Evolutionary conservation across 2,329 filamentous ascomycete genomes (phyloP).

Genomic region (Dothideomycetes sp.): DNA sequence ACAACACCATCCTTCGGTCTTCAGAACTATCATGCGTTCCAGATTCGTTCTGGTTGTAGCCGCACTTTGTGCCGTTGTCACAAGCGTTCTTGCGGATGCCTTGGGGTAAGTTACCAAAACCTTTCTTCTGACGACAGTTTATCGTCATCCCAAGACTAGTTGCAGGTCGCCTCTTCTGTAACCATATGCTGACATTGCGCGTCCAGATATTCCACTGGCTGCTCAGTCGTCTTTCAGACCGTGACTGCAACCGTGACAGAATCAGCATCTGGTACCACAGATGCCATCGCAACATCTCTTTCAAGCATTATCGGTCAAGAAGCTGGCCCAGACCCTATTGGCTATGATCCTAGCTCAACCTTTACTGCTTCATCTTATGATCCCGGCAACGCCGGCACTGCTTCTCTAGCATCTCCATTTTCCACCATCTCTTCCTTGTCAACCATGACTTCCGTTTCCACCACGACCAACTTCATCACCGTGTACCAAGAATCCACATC

Average conservation of each 20-base stretch:
- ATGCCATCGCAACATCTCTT: neutral
- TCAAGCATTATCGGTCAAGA: too few relatives aligned
- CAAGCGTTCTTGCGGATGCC: neutral
- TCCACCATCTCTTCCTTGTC: neutral
- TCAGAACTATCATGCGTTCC: too few relatives aligned
- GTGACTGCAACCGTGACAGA: neutral
- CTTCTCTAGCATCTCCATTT: neutral
- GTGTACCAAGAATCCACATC: conserved; percentile 10
- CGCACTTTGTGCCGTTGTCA: neutral
- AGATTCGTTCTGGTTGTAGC: neutral
- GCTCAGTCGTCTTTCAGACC: conserved; percentile 6
- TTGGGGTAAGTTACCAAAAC: neutral
- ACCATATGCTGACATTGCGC: neutral
- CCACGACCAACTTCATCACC: conserved; percentile 12
- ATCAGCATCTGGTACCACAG: neutral
- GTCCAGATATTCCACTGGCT: neutral
- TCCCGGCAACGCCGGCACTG: neutral
- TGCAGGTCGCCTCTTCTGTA: neutral
- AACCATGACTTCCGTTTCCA: conserved; percentile 10
- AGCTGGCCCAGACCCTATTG: too few relatives aligned
- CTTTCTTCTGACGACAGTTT: too few relatives aligned
- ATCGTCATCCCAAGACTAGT: too few relatives aligned
- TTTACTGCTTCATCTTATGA: neutral
- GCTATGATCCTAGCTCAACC: too few relatives aligned
- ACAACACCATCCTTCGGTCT: too few relatives aligned